phyloP scores from a whole-genome alignment of 768 basidiomycete genomes.

The Suillus subluteus region DNA sequence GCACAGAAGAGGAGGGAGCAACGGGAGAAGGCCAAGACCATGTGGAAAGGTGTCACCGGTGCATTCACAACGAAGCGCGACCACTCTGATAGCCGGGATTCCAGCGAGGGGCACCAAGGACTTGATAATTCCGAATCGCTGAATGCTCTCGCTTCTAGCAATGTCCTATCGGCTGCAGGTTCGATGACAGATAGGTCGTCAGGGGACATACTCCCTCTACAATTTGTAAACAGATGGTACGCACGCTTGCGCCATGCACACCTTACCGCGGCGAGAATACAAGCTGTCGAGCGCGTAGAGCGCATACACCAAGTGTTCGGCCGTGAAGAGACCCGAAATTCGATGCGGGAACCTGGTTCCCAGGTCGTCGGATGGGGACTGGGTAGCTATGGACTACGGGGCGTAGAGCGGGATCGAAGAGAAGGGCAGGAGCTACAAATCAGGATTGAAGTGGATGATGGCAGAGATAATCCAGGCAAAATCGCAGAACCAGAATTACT shows the following conservation, averaged over 20 bases:
- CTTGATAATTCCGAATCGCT: slow-evolving; percentile 12
- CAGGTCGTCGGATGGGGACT: slow-evolving; percentile 67
- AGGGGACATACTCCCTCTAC: slow-evolving; percentile 17
- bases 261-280: slow-evolving; percentile 66
- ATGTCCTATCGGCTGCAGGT: slow-evolving; percentile 3
- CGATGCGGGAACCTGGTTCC: slow-evolving; percentile 30
- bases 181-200: not conserved
- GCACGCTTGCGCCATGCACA: slow-evolving; percentile 70
- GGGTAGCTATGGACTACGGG: slow-evolving; percentile 63
- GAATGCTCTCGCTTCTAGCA: slow-evolving; percentile 15
- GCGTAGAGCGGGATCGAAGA: slow-evolving; percentile 35
- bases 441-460: slow-evolving; percentile 30
- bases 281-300: slow-evolving; percentile 69
- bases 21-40: slow-evolving; percentile 54
- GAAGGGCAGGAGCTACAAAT: slow-evolving; percentile 19
- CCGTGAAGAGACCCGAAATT: slow-evolving; percentile 30
- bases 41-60: slow-evolving; percentile 62
- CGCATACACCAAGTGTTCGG: slow-evolving; percentile 66
- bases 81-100: not conserved
- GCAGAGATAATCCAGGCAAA: not conserved
- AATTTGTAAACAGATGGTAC: slow-evolving; percentile 56
- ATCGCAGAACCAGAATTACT: slow-evolving; percentile 17
- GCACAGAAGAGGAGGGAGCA: slow-evolving; percentile 52
- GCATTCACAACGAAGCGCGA: slow-evolving; percentile 40
- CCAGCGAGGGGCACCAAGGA: not conserved